Base-by-base conservation (phyloP, 345 rosid species). In the Nasturtium officinale region DNA sequence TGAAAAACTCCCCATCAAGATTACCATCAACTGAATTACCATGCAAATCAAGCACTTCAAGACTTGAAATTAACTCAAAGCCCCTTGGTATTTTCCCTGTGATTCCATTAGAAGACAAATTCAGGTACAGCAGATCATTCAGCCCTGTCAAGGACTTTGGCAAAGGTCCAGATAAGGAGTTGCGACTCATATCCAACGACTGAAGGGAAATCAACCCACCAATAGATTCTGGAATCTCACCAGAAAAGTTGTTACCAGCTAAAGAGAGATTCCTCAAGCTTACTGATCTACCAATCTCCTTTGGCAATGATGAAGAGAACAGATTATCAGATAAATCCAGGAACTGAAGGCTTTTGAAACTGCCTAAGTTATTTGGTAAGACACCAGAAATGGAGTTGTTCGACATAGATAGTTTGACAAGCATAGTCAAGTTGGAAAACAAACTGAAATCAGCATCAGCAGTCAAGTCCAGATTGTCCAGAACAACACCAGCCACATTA, bases 161-260 rank as follows among this genome's bases (percentile, higher is more conserved):
- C 74, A 95, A 57, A 29, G 87, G 73, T 69, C 96, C 96, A 26
- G 96, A 89, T 60, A 95, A 83, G 55, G 93, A 83, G 78, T 95
- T 95, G 42, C 80, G 81, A 79, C 99, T 95, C 67, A 91, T 73
- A 81, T 95, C 99, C 84, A 95, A 70, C 9, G 96, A 91, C 84
- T 87, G 91, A 63, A 95, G 59, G 1, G 90, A 87, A 30, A 32
- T 69, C 72, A 91, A 89, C 37, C 87, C 93, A 0, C 90, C 85
- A 53, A 90, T 56, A 15, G 96, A 81, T 37, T 90, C 87, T 0
- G 96, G 96, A 80, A 89, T 69, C 51, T 81, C 69, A 53, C 99
- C 96, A 13, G 99, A 91, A 71, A 95, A 83, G 80, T 95, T 91
- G 83, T 95, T 91, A 56, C 99, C 96, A 45, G 96, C 85, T 67